Evolutionary conservation across 768 basidiomycete genomes (phyloP).

Genomic region (Pisolithus albus): DNA sequence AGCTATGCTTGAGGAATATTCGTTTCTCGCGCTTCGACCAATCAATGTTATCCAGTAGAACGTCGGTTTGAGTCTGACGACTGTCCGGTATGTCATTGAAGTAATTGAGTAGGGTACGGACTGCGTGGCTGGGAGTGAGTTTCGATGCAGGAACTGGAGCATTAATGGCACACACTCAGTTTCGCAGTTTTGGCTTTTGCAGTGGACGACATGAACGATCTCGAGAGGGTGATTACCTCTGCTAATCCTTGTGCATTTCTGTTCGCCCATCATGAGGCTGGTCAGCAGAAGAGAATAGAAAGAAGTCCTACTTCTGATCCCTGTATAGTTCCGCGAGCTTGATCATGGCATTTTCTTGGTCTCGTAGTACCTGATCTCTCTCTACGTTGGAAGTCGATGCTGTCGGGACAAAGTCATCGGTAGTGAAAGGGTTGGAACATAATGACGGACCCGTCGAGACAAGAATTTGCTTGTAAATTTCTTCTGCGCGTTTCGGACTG

Average conservation of each 20-base stretch:
- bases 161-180: constrained; percentile 49
- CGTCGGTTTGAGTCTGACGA: constrained; percentile 69
- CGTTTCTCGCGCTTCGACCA: constrained; percentile 93
- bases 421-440: not conserved
- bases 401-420: constrained; percentile 3
- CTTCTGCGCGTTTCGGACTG: constrained; percentile 59
- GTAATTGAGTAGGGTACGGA: constrained; percentile 89
- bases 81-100: constrained; percentile 76
- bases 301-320: constrained; percentile 62
- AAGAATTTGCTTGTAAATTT: constrained; percentile 69
- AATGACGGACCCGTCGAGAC: constrained; percentile 27
- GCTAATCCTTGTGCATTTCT: constrained; percentile 85
- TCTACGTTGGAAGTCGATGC: constrained; percentile 35
- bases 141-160: not conserved
- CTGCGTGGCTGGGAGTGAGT: constrained; percentile 32
- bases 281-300: not conserved
- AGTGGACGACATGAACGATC: constrained; percentile 86
- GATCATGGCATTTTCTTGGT: constrained; percentile 81
- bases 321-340: constrained; percentile 84
- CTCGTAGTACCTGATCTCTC: constrained; percentile 53
- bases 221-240: constrained; percentile 75
- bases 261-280: constrained; percentile 1
- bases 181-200: constrained; percentile 98
- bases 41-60: constrained; percentile 83
- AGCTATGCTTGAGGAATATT: constrained; percentile 90